Evolutionary conservation across 2,329 filamentous ascomycete genomes (phyloP).

Genomic region (Cladobotryum mycophilum): DNA sequence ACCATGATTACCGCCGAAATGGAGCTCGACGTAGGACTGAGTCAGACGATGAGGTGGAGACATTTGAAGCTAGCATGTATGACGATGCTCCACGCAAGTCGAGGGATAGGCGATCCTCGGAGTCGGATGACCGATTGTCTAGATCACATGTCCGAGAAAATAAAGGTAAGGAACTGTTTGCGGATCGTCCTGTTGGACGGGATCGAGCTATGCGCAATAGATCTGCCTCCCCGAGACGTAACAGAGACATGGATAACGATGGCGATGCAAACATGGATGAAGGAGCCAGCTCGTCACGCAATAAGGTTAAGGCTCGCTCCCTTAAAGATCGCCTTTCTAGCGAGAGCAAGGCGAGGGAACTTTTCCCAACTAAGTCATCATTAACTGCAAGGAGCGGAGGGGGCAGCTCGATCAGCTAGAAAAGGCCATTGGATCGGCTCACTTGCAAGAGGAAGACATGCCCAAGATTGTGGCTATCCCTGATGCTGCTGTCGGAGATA

Average conservation of each 20-base stretch:
- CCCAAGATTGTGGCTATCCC: constrained; percentile 55
- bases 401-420: constrained; percentile 34
- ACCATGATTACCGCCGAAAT: constrained; percentile 21
- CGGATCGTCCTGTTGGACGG: constrained; percentile 30
- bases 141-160: constrained; percentile 33
- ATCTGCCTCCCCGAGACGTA: constrained; percentile 46
- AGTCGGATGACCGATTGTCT: constrained; percentile 20
- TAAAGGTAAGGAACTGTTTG: constrained; percentile 59
- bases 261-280: constrained; percentile 34
- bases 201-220: constrained; percentile 26
- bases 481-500: constrained; percentile 33
- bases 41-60: constrained; percentile 44
- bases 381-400: constrained; percentile 19
- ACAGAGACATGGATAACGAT: constrained; percentile 28
- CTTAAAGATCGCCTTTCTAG: constrained; percentile 27
- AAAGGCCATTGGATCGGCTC: constrained; percentile 32
- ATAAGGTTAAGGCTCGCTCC: constrained; percentile 27
- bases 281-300: constrained; percentile 25
- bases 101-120: constrained; percentile 20
- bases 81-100: constrained; percentile 54
- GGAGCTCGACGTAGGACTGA: constrained; percentile 30
- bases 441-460: constrained; percentile 31
- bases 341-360: constrained; percentile 29
- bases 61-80: constrained; percentile 74
- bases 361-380: constrained; percentile 31